Conservation (phyloP, 148 eudicot species). For the Fagopyrum tataricum region DNA sequence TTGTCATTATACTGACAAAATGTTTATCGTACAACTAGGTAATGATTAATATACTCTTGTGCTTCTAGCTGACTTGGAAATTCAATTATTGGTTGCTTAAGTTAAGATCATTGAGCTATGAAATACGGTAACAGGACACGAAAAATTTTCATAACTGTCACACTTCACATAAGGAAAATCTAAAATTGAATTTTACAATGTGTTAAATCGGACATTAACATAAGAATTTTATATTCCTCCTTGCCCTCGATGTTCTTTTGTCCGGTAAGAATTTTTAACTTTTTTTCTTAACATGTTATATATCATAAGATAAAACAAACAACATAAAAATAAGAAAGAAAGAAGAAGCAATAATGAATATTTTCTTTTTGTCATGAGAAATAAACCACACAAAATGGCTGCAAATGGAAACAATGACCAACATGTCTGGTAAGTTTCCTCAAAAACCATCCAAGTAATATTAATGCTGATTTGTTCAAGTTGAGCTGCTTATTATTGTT, state of each 20-base stretch:
- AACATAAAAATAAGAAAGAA: too few species aligned
- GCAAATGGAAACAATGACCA: background rate
- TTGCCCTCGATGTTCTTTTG: too few species aligned
- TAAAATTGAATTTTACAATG: too few species aligned
- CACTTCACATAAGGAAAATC: too few species aligned
- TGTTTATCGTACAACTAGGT: background rate
- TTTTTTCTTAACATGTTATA: too few species aligned
- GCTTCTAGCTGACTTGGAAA: constrained; percentile 18
- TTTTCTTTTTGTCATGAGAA: background rate
- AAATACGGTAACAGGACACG: too few species aligned
- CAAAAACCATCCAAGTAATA: background rate
- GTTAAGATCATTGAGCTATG: too few species aligned
- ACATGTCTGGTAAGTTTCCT: background rate
- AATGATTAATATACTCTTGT: constrained; percentile 4
- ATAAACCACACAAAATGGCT: background rate
- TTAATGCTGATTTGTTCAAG: background rate
- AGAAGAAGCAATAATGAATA: background rate
- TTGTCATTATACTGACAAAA: constrained; percentile 25
- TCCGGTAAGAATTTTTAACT: too few species aligned
- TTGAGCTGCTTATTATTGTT: background rate
- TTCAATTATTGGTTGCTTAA: constrained; percentile 29
- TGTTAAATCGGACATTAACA: too few species aligned
- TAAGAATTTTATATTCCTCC: too few species aligned
- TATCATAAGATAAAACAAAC: too few species aligned
- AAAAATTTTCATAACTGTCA: too few species aligned